Conservation (phyloP, 768 basidiomycete species). For the Scleroderma citrinum region DNA sequence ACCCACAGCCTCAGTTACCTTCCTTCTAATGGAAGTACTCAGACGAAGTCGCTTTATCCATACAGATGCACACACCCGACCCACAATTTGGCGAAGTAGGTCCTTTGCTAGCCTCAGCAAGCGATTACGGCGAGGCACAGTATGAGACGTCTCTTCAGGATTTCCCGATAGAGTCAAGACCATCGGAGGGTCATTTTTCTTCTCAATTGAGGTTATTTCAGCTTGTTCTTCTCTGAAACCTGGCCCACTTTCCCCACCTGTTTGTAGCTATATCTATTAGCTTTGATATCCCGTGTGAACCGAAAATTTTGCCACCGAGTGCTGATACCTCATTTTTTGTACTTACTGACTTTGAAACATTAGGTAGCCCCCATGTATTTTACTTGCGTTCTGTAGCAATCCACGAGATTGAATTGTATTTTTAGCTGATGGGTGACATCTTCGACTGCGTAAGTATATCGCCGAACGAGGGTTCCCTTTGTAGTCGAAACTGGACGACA, state of each 20-base stretch:
- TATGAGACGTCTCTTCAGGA: constrained; percentile 10
- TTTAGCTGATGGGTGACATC: constrained; percentile 8
- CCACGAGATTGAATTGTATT: neutral
- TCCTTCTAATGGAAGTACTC: constrained; percentile 59
- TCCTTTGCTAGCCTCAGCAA: constrained; percentile 23
- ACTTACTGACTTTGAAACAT: neutral
- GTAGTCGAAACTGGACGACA: no score
- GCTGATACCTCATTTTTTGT: no score
- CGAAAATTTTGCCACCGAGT: no score
- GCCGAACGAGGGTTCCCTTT: constrained; percentile 16
- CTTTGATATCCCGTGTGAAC: no score
- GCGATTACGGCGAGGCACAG: constrained; percentile 29
- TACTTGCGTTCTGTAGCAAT: neutral
- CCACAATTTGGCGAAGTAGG: constrained; percentile 39
- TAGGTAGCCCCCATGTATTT: neutral
- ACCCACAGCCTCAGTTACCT: constrained; percentile 40
- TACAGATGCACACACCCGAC: constrained; percentile 42
- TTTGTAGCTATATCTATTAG: no score
- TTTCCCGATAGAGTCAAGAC: constrained; percentile 1
- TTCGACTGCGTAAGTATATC: no score
- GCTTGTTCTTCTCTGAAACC: no score
- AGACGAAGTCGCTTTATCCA: constrained; percentile 54
- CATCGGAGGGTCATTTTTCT: neutral
- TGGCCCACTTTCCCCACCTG: no score
- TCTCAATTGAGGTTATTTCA: no score